These are phyloP conservation scores for Aspergillus fructus DNA, from an alignment of 2,329 filamentous ascomycete genomes.

Conservation along the genomic window DNA sequence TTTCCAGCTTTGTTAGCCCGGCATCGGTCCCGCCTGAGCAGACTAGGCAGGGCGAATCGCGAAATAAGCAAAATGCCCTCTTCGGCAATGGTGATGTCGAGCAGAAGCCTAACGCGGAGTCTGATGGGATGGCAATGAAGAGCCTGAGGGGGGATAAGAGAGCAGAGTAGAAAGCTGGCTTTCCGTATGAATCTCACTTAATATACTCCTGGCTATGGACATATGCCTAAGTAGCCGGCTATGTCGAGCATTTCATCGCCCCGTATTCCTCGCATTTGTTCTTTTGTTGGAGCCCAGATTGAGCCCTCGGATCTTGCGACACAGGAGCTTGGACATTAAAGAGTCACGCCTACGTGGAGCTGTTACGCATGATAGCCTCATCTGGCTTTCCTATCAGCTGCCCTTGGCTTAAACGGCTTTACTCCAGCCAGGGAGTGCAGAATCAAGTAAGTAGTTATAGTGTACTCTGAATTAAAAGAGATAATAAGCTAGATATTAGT, in stretches of 20 bases:
- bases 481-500: not conserved
- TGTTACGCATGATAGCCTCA: not conserved
- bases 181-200: not conserved
- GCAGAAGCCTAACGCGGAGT: conserved; percentile 29
- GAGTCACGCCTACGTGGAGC: not conserved
- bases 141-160: conserved; percentile 34
- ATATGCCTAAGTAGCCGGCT: not conserved
- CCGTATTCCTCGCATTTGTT: not conserved
- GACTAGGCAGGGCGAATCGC: conserved; percentile 35
- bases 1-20: conserved; percentile 47
- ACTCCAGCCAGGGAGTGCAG: conserved; percentile 1
- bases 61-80: conserved; percentile 30
- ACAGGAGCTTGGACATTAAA: not conserved
- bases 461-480: not conserved
- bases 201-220: not conserved
- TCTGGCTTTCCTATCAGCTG: conserved; percentile 5
- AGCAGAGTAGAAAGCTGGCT: conserved; percentile 6
- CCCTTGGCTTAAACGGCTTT: not conserved
- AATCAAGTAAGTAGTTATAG: not conserved
- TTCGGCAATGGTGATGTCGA: conserved; percentile 36
- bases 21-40: conserved; percentile 47
- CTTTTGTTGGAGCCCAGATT: not conserved
- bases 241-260: not conserved
- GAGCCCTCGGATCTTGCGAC: not conserved
- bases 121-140: conserved; percentile 41